These are phyloP conservation scores for Cicer cuneatum DNA, from an alignment of 306 rosid species.

Conservation along the genomic window DNA sequence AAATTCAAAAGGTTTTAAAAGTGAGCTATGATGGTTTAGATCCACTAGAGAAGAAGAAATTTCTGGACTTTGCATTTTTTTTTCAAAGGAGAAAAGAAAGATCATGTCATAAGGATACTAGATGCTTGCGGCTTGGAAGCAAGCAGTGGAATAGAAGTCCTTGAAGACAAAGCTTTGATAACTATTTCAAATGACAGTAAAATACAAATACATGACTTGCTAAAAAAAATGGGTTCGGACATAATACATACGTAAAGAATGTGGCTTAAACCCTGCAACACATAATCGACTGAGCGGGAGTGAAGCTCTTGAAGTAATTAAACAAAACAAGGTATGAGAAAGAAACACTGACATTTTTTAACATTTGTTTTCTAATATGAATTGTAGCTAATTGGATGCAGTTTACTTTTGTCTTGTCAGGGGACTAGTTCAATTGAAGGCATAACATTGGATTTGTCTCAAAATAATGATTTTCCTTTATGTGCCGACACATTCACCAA, in stretches of 20 bases:
- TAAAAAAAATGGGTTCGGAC: slow-evolving; percentile 38
- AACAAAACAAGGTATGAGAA: slow-evolving; percentile 25
- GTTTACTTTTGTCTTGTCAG: slow-evolving; percentile 24
- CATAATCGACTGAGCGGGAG: slow-evolving; percentile 28
- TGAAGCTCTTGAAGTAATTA: slow-evolving; percentile 26
- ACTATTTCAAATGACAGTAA: not conserved
- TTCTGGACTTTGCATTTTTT: slow-evolving; percentile 46
- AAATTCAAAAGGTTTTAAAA: slow-evolving; percentile 1
- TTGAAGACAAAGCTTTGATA: slow-evolving; percentile 43
- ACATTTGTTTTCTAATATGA: not conserved
- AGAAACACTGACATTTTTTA: not conserved
- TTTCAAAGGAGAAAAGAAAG: not conserved
- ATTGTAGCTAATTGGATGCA: not conserved
- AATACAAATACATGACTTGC: slow-evolving; percentile 49
- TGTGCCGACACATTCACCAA: slow-evolving; percentile 20
- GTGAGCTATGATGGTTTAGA: slow-evolving; percentile 37
- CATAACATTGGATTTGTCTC: slow-evolving; percentile 37
- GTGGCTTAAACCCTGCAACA: not conserved
- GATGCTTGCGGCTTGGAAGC: slow-evolving; percentile 40
- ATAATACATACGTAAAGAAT: slow-evolving; percentile 26
- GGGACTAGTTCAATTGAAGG: slow-evolving; percentile 44
- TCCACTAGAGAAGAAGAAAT: not conserved
- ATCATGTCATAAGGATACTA: slow-evolving; percentile 10
- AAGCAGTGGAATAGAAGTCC: slow-evolving; percentile 30
- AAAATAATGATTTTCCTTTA: not conserved